Conservation (phyloP, 1,284 basidiomycete species). For the Marasmius oreades region DNA sequence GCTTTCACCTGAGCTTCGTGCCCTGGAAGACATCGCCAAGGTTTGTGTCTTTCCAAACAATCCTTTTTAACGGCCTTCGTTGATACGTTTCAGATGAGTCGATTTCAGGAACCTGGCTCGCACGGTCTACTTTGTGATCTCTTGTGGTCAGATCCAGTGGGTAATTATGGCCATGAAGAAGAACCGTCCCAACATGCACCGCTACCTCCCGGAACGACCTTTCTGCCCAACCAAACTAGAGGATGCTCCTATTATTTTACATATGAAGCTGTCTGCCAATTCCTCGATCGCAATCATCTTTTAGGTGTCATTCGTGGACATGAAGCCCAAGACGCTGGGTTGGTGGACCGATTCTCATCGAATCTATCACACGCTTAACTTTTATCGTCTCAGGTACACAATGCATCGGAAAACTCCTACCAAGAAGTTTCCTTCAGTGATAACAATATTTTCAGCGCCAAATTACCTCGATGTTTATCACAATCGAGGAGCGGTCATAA, state of each 20-base stretch:
- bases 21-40: conserved; percentile 76
- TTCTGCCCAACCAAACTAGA: conserved; percentile 85
- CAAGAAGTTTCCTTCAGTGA: conserved; percentile 90
- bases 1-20: conserved; percentile 85
- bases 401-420: conserved; percentile 94
- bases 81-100: conserved; percentile 59
- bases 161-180: conserved; percentile 68
- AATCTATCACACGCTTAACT: not conserved
- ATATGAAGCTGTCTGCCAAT: conserved; percentile 92
- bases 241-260: conserved; percentile 97
- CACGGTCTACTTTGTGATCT: conserved; percentile 93
- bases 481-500: conserved; percentile 95
- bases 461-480: conserved; percentile 97
- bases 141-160: conserved; percentile 92
- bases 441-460: conserved; percentile 95
- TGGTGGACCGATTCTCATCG: conserved; percentile 20
- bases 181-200: conserved; percentile 33
- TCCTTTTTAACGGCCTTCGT: conserved; percentile 3
- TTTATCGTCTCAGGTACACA: conserved; percentile 61
- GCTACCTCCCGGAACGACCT: conserved; percentile 47
- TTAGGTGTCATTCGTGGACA: conserved; percentile 96
- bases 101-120: conserved; percentile 93
- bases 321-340: conserved; percentile 97
- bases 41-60: conserved; percentile 39
- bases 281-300: conserved; percentile 89